A percentile compares a stretch with the other conserved stretches of the same genome.
These are phyloP conservation scores for Rhizophora mangle DNA, from an alignment of 345 rosid genomes.

Conservation along the genomic window DNA sequence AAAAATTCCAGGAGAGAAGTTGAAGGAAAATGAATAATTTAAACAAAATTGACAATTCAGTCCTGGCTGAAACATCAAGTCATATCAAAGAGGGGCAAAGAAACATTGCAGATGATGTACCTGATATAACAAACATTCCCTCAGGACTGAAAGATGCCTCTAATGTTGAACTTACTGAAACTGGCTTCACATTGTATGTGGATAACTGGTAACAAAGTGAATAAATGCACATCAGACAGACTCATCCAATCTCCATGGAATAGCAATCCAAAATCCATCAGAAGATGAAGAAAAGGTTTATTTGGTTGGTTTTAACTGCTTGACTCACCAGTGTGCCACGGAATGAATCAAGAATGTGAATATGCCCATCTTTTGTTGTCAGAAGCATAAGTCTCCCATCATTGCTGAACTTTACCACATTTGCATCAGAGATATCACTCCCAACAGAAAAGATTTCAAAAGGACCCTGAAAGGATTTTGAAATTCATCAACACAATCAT, in stretches of 20 bases:
- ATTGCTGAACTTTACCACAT: slow-evolving; percentile 82
- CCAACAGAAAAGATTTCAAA: slow-evolving; percentile 87
- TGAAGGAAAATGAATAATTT: too few species aligned
- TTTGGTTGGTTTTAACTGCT: neutral
- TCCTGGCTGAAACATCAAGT: neutral
- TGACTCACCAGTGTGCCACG: slow-evolving; percentile 78
- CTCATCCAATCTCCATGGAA: neutral
- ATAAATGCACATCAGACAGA: slow-evolving; percentile 13
- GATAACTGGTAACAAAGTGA: slow-evolving; percentile 48
- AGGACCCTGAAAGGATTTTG: slow-evolving; percentile 56
- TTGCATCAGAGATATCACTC: slow-evolving; percentile 79
- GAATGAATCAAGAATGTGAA: slow-evolving; percentile 88
- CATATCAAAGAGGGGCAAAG: neutral
- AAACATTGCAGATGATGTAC: slow-evolving; percentile 31
- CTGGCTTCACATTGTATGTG: slow-evolving; percentile 82
- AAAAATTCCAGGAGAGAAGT: neutral
- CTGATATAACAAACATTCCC: slow-evolving; percentile 87
- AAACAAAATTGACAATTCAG: too few species aligned
- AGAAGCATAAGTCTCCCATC: slow-evolving; percentile 93
- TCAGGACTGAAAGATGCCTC: slow-evolving; percentile 98
- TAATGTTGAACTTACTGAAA: slow-evolving; percentile 68
- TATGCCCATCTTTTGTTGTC: slow-evolving; percentile 84
- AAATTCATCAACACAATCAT: slow-evolving; percentile 11
- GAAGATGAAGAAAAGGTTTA: neutral
- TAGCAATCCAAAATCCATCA: neutral